These are phyloP conservation scores for Chalciporus piperatus DNA, from an alignment of 768 basidiomycete genomes.

Conservation along the genomic window DNA sequence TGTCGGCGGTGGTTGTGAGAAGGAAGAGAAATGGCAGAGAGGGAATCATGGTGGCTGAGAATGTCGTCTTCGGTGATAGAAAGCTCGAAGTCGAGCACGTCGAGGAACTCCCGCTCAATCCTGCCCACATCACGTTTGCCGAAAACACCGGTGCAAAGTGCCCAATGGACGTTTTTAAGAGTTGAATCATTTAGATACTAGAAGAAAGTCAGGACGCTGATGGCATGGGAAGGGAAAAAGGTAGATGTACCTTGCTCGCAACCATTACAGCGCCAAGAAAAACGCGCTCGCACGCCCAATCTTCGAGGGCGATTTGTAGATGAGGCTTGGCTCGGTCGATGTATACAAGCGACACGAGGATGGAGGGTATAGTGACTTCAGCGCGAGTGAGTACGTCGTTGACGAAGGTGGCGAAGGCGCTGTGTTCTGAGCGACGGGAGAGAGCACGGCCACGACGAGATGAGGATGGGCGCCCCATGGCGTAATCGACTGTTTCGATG, in stretches of 20 bases:
- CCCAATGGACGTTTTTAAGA: constrained; percentile 90
- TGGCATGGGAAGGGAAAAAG: constrained; percentile 19
- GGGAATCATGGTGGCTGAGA: constrained; percentile 42
- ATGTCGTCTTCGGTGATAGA: constrained; percentile 62
- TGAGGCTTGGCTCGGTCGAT: constrained; percentile 75
- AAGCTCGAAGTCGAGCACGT: constrained; percentile 76
- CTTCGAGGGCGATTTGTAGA: constrained; percentile 75
- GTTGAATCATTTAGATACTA: constrained; percentile 88
- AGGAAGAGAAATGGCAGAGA: constrained; percentile 30
- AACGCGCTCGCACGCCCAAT: constrained; percentile 87
- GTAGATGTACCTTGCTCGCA: constrained; percentile 67
- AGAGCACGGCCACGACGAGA: constrained; percentile 48
- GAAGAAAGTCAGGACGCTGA: background rate
- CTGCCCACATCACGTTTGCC: constrained; percentile 78
- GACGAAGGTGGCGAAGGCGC: constrained; percentile 64
- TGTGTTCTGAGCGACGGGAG: constrained; percentile 48
- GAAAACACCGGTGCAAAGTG: constrained; percentile 78
- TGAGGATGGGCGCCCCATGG: constrained; percentile 65
- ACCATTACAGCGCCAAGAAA: constrained; percentile 88
- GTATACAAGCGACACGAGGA: constrained; percentile 73
- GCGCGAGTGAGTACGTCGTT: constrained; percentile 67
- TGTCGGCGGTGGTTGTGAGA: constrained; percentile 26
- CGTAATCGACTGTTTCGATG: constrained; percentile 71
- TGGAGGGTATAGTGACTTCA: constrained; percentile 66
- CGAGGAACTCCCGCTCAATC: constrained; percentile 80